These are phyloP conservation scores for Aspergillus ruber DNA, from an alignment of 2,329 filamentous ascomycete genomes.

Conservation along the genomic window DNA sequence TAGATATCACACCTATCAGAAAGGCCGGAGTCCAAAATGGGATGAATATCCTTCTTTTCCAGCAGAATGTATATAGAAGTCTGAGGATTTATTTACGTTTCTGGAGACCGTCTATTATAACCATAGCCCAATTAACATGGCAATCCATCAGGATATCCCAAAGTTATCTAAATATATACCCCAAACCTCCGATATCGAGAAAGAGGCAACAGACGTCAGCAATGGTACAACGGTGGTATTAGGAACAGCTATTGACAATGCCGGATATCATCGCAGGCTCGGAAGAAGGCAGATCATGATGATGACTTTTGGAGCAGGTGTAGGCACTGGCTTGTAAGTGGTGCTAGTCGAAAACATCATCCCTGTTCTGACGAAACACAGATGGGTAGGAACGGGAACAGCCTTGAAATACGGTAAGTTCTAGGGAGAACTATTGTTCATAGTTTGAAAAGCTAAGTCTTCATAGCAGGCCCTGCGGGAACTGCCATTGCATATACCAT, in stretches of 20 bases:
- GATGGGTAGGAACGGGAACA: constrained; percentile 31
- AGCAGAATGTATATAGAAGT: too few relatives aligned
- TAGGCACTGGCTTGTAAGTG: constrained; percentile 24
- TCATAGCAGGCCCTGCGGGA: constrained; percentile 24
- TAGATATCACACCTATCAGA: neutral
- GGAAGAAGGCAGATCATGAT: constrained; percentile 32
- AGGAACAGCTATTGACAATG: constrained; percentile 8
- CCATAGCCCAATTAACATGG: neutral
- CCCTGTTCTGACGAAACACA: neutral
- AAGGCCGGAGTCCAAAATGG: neutral
- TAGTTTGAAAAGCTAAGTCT: neutral
- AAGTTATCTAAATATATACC: neutral
- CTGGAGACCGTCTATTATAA: neutral
- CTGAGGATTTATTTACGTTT: too few relatives aligned
- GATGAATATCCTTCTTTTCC: too few relatives aligned
- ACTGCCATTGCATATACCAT: constrained; percentile 29
- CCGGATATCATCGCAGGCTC: constrained; percentile 26
- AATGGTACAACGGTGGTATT: constrained; percentile 2
- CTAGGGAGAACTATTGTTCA: neutral
- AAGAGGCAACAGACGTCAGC: neutral
- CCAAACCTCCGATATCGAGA: neutral
- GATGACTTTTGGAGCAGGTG: constrained; percentile 33
- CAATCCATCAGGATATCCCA: neutral
- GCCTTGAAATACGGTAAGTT: constrained; percentile 24
- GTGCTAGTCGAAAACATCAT: neutral